phyloP scores from a whole-genome alignment of 2,329 filamentous ascomycete genomes.

The Aspergillus fijiensis region DNA sequence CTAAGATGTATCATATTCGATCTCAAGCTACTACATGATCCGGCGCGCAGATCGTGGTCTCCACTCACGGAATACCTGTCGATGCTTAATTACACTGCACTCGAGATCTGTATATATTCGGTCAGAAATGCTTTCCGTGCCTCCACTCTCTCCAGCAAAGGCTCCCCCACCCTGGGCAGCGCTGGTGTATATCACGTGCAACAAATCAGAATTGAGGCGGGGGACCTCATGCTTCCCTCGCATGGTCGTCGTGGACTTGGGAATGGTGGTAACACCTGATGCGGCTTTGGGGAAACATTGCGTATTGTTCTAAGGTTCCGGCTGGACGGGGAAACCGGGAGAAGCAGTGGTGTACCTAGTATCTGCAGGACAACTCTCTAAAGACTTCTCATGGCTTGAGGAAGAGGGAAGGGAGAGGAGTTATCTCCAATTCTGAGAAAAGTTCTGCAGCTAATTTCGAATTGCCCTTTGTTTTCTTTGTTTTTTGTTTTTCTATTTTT shows the following conservation, averaged over 20 bases:
- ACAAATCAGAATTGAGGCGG: not conserved
- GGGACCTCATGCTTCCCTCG: slow-evolving; percentile 1
- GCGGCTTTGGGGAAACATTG: slow-evolving; percentile 16
- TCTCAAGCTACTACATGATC: slow-evolving; percentile 10
- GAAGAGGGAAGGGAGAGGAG: slow-evolving; percentile 2
- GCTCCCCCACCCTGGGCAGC: not conserved
- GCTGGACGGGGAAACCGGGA: slow-evolving; percentile 25
- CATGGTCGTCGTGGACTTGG: slow-evolving; percentile 9
- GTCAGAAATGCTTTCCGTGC: not conserved
- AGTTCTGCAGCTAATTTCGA: slow-evolving; percentile 13
- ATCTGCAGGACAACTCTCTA: slow-evolving; percentile 19
- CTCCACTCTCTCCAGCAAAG: not conserved
- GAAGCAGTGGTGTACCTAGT: slow-evolving; percentile 17
- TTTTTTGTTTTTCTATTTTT: too few relatives aligned
- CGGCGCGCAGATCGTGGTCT: slow-evolving; percentile 11
- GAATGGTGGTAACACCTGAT: slow-evolving; percentile 3
- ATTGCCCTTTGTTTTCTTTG: slow-evolving; percentile 4
- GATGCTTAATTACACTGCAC: slow-evolving; percentile 30
- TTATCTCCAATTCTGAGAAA: slow-evolving; percentile 9
- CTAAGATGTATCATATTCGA: slow-evolving; percentile 23
- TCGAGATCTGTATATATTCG: not conserved
- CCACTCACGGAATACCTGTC: slow-evolving; percentile 23
- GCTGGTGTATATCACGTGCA: slow-evolving; percentile 8
- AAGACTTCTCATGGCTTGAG: slow-evolving; percentile 13
- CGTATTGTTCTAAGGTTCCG: slow-evolving; percentile 19